Conservation (phyloP, 2,329 filamentous ascomycete genomes). For the Taxawa tesnikishii region DNA sequence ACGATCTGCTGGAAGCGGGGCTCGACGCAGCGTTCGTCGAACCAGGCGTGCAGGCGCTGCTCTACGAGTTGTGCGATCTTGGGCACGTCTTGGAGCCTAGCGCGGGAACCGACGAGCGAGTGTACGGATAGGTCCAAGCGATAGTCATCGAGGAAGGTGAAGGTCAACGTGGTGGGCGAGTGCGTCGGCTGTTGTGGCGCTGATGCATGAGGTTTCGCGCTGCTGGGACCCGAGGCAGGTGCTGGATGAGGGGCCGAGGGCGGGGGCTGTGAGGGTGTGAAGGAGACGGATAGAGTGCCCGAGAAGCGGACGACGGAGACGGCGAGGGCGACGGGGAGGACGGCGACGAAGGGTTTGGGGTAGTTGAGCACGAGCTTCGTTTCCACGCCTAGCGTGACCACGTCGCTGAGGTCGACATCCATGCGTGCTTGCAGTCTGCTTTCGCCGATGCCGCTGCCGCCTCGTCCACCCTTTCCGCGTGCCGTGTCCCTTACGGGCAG, state of each 20-base stretch:
- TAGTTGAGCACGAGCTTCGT: slow-evolving; percentile 93
- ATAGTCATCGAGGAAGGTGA: slow-evolving; percentile 88
- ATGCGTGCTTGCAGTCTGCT: slow-evolving; percentile 82
- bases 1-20: slow-evolving; percentile 80
- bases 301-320: slow-evolving; percentile 92
- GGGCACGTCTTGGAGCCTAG: slow-evolving; percentile 69
- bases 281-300: slow-evolving; percentile 84
- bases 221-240: slow-evolving; percentile 20
- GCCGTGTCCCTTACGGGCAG: slow-evolving; percentile 31
- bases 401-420: slow-evolving; percentile 94
- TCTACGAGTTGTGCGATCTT: slow-evolving; percentile 82
- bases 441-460: slow-evolving; percentile 42
- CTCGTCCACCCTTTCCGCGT: slow-evolving; percentile 25
- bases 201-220: slow-evolving; percentile 17
- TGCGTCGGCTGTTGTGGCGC: slow-evolving; percentile 11
- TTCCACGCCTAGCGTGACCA: slow-evolving; percentile 88
- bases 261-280: slow-evolving; percentile 54
- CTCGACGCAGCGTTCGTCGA: slow-evolving; percentile 76
- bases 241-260: slow-evolving; percentile 7
- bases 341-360: slow-evolving; percentile 75
- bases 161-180: slow-evolving; percentile 67
- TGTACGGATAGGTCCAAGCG: slow-evolving; percentile 70
- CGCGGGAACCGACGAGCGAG: slow-evolving; percentile 68
- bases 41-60: slow-evolving; percentile 69
- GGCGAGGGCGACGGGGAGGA: slow-evolving; percentile 80